These are phyloP conservation scores for Yamadazyma triangularis DNA, from an alignment of 1,139 yeast species.

Conservation along the genomic window DNA sequence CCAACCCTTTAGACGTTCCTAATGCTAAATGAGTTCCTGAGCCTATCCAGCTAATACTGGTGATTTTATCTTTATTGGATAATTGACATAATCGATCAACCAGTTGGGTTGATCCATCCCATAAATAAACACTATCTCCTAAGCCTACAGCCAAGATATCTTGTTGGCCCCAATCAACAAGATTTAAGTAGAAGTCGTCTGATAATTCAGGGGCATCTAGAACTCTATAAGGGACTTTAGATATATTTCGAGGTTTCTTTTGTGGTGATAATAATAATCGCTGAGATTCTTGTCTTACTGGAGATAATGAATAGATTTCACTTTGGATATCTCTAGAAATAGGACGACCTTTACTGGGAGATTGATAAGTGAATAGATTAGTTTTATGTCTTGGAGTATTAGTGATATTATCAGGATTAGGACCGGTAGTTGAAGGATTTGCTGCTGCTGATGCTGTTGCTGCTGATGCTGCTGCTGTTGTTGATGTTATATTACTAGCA, in stretches of 20 bases:
- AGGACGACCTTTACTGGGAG: slow-evolving; percentile 61
- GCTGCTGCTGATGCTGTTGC: too few species aligned
- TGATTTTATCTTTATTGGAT: slow-evolving; percentile 58
- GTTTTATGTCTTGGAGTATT: slow-evolving; percentile 50
- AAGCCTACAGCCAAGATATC: slow-evolving; percentile 88
- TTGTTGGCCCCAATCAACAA: slow-evolving; percentile 94
- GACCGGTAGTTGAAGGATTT: slow-evolving; percentile 1
- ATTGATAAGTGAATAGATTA: slow-evolving; percentile 66
- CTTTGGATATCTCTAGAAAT: slow-evolving; percentile 59
- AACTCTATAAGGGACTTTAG: slow-evolving; percentile 88
- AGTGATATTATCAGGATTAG: slow-evolving; percentile 18
- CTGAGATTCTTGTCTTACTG: slow-evolving; percentile 87
- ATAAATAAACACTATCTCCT: slow-evolving; percentile 80
- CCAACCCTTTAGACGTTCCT: slow-evolving; percentile 83
- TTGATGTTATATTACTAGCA: slow-evolving; percentile 1
- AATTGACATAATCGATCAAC: slow-evolving; percentile 79
- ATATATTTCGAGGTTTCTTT: slow-evolving; percentile 69
- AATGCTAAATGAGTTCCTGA: slow-evolving; percentile 92
- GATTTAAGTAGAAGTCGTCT: slow-evolving; percentile 87
- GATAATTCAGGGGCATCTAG: slow-evolving; percentile 94
- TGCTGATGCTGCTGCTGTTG: slow-evolving; percentile 3
- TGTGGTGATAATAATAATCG: slow-evolving; percentile 75
- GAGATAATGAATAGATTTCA: slow-evolving; percentile 76
- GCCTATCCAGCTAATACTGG: slow-evolving; percentile 91
- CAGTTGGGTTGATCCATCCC: slow-evolving; percentile 86